These are phyloP conservation scores for Solanum neorickii DNA, from an alignment of 257 asterid genomes.

Conservation along the genomic window DNA sequence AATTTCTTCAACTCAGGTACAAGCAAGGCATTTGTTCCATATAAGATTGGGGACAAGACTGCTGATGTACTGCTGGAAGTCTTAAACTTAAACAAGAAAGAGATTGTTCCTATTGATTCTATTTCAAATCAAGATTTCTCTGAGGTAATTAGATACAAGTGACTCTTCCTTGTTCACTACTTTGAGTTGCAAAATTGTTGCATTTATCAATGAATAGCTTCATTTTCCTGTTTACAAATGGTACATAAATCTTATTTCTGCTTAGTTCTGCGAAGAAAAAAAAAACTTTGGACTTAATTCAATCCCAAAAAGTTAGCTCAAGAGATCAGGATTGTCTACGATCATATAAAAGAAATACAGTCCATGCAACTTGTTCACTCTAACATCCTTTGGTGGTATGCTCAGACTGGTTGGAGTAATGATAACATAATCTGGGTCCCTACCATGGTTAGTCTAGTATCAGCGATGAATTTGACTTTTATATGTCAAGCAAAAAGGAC, in stretches of 20 bases:
- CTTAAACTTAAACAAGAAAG: conserved; percentile 69
- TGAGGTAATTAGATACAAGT: conserved; percentile 39
- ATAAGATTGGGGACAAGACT: conserved; percentile 63
- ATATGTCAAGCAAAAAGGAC: neutral
- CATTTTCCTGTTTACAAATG: neutral
- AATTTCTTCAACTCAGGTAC: conserved; percentile 45
- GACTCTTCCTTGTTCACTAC: neutral
- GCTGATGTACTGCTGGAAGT: conserved; percentile 78
- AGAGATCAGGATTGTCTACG: neutral
- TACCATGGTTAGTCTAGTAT: neutral
- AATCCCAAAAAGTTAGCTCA: neutral
- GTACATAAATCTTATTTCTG: neutral
- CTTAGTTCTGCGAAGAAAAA: neutral
- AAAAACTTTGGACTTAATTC: neutral
- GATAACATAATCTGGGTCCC: neutral
- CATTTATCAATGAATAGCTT: neutral
- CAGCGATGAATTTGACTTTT: neutral
- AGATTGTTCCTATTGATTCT: conserved; percentile 54
- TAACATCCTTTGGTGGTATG: neutral
- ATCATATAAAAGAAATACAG: neutral
- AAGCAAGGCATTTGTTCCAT: conserved; percentile 52
- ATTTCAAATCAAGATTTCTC: conserved; percentile 77
- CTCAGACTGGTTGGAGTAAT: neutral
- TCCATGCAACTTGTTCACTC: neutral
- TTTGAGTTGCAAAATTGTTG: neutral